phyloP scores from a whole-genome alignment of 2,329 filamentous ascomycete species.

The Fusarium sp. region DNA sequence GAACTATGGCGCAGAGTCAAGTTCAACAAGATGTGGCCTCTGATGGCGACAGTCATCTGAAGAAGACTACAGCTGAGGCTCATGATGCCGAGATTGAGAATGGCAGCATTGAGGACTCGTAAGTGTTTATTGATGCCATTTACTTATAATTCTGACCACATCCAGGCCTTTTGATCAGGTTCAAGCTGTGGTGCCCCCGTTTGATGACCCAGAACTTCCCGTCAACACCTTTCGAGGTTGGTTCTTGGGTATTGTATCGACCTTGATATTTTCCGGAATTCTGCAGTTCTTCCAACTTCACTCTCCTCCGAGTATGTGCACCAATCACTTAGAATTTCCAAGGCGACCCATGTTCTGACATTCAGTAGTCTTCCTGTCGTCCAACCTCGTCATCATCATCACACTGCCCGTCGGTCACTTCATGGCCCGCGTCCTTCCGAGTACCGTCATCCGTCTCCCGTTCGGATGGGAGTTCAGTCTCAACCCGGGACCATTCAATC shows the following conservation, averaged over 20 bases:
- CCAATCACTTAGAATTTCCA: too few species aligned
- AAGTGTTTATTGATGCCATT: not conserved
- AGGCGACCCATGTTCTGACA: too few species aligned
- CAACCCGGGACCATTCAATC: constrained; percentile 57
- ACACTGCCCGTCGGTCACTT: not conserved
- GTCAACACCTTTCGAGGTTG: not conserved
- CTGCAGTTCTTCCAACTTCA: not conserved
- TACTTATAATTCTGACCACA: not conserved
- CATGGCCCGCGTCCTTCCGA: not conserved
- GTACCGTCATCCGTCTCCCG: not conserved
- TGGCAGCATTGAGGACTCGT: not conserved
- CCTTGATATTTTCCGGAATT: not conserved
- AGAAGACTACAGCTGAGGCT: not conserved
- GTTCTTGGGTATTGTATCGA: not conserved
- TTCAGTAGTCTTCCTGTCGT: not conserved
- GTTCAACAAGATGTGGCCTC: not conserved
- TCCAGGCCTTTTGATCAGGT: not conserved
- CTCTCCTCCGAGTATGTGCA: not conserved
- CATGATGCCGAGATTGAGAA: not conserved
- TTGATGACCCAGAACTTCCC: not conserved
- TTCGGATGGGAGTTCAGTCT: constrained; percentile 23
- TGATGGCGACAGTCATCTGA: not conserved
- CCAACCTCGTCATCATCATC: not conserved
- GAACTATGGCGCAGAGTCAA: not conserved
- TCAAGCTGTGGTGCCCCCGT: not conserved